Evolutionary conservation across 495 filamentous ascomycete species (phyloP).

Genomic region (Baudoinia panamericana): DNA sequence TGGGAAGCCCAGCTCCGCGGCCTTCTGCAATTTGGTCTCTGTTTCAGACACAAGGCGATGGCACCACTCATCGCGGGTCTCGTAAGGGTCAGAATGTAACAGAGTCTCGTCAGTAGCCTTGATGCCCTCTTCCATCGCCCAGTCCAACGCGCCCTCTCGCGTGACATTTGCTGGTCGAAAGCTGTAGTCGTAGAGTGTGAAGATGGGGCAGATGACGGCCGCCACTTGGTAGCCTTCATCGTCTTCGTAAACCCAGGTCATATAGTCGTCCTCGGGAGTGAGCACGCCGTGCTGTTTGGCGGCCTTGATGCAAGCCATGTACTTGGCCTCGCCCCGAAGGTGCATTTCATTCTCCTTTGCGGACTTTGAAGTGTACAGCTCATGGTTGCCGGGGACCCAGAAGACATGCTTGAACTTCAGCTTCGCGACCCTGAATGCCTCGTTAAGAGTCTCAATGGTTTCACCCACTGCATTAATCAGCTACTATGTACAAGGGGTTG

Average conservation of each 20-base stretch:
- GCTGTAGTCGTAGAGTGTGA: constrained; percentile 33
- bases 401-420: constrained; percentile 28
- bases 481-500: background rate
- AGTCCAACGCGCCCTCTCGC: constrained; percentile 25
- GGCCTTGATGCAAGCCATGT: constrained; percentile 26
- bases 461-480: constrained; percentile 24
- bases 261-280: constrained; percentile 30
- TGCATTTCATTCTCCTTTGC: constrained; percentile 21
- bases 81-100: constrained; percentile 27
- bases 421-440: constrained; percentile 27
- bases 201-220: constrained; percentile 29
- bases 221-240: constrained; percentile 17
- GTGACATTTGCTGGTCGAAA: constrained; percentile 28
- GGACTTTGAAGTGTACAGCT: constrained; percentile 28
- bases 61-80: constrained; percentile 29
- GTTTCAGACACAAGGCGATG: constrained; percentile 20
- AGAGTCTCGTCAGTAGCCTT: constrained; percentile 29
- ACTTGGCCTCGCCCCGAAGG: constrained; percentile 28
- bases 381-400: constrained; percentile 32
- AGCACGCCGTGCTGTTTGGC: constrained; percentile 27
- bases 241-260: constrained; percentile 29
- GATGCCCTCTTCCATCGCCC: constrained; percentile 30
- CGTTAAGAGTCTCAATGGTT: constrained; percentile 23
- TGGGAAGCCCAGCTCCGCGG: constrained; percentile 21
- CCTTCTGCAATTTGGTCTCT: constrained; percentile 25